Base-by-base conservation (phyloP, 1,284 basidiomycete species). In the Naganishia sp. region DNA sequence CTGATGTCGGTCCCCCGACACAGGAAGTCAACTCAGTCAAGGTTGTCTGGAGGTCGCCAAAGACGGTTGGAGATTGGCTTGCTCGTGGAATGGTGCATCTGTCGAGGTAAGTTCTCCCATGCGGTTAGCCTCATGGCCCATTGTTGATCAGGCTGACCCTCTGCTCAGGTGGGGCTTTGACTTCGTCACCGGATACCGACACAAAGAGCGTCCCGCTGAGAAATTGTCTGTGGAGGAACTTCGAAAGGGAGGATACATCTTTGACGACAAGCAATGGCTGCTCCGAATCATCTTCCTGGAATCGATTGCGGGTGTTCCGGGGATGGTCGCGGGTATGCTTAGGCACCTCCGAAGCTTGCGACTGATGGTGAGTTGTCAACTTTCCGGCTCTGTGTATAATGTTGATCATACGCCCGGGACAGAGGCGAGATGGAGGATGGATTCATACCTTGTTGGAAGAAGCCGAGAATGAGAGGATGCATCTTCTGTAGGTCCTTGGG, bases 401-500 rank as follows among this genome's bases (percentile, higher is more conserved):
- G 42, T 42, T 64, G 52, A 55, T 36, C 11, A 10, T 42, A 3
- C 15, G 28, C 15, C 21, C 28, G 21, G 53, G n/a, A 33, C 43
- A 91, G 88, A 85, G 87, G 71, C 86, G 93, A 56, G 93, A 96
- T 78, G 88, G 87, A 64, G 92, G 92, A 63, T 96, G 92, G 91
- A 86, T 88, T 70, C 83, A 86, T 68, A 93, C 91, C 3, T 84
- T 92, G 46, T 82, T 95, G 31, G 90, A 94, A 77, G 94, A 97
- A 80, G 93, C 93, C 7, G 94, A 97, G 76, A 97, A 97, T 75
- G 94, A 97, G 80, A 83, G 93, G 59, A 93, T 94, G 91, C 92
- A 94, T 79, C 82, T 94, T 46, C 90, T 94, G 90, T 79, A 53
- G 75, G 76, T 74, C 36, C 1, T 44, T 6, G 6, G 33, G 55